These are phyloP conservation scores for Tolypocladium pustulatum DNA, from an alignment of 2,329 filamentous ascomycete genomes.

Conservation along the genomic window DNA sequence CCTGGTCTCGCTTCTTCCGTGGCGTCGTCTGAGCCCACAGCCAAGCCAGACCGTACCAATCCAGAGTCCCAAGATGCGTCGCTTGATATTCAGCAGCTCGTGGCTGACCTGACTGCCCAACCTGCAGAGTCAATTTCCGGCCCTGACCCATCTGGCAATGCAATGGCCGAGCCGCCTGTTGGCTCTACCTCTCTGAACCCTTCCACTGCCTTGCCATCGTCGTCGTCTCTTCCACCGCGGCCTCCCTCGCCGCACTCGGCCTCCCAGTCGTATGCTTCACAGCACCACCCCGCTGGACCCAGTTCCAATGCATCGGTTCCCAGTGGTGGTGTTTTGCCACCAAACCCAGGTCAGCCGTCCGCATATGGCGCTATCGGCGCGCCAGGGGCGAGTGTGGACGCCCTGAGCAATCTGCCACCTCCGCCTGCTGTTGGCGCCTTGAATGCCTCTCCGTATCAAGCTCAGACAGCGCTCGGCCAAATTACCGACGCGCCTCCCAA, in stretches of 20 bases:
- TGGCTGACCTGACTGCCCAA: conserved; percentile 29
- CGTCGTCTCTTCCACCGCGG: conserved; percentile 36
- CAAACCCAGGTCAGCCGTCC: conserved; percentile 20
- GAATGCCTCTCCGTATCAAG: conserved; percentile 20
- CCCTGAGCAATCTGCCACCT: conserved; percentile 18
- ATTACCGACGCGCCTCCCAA: conserved; percentile 22
- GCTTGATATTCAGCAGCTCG: conserved; percentile 28
- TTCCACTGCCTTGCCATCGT: conserved; percentile 22
- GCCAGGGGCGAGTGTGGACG: conserved; percentile 18
- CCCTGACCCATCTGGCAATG: conserved; percentile 15
- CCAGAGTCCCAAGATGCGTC: conserved; percentile 19
- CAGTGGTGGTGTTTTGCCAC: conserved; percentile 15
- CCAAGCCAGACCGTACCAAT: conserved; percentile 16
- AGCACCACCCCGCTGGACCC: conserved; percentile 22
- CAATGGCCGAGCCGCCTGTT: conserved; percentile 14
- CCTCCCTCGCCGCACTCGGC: conserved; percentile 29
- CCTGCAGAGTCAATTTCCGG: conserved; percentile 18
- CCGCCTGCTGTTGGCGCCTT: conserved; percentile 16
- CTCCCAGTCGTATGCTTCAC: conserved; percentile 25
- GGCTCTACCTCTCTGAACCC: conserved; percentile 18
- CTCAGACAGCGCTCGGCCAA: conserved; percentile 14
- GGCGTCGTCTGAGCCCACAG: conserved; percentile 12
- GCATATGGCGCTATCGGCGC: conserved; percentile 21
- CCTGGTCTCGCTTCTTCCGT: conserved; percentile 8
- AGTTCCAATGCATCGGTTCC: conserved; percentile 18